Percentiles rank a stretch among this genome's conserved stretches.
phyloP scores from a whole-genome alignment of 140 eudicot species.

The Stevia rebaudiana region DNA sequence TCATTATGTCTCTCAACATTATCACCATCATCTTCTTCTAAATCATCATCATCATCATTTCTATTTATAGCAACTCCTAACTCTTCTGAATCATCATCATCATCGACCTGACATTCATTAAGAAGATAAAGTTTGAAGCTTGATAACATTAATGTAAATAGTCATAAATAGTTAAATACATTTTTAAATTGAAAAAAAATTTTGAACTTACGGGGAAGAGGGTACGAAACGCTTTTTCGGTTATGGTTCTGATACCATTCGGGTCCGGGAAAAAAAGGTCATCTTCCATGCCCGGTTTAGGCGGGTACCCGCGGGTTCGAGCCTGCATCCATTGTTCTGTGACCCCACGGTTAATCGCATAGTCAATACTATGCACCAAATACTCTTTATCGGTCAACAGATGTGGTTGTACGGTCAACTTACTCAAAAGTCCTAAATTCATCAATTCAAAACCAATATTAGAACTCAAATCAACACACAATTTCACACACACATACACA shows the following conservation, averaged over 20 bases:
- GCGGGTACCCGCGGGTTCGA: slow-evolving; percentile 63
- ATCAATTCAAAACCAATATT: neutral
- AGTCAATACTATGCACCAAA: slow-evolving; percentile 50
- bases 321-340: slow-evolving; percentile 71
- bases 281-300: slow-evolving; percentile 65
- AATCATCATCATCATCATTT: slow-evolving; percentile 23
- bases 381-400: slow-evolving; percentile 54
- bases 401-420: slow-evolving; percentile 64
- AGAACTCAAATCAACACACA: slow-evolving; percentile 11
- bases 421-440: slow-evolving; percentile 60
- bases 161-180: too few relatives aligned
- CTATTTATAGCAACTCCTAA: slow-evolving; percentile 7
- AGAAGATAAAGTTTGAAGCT: neutral
- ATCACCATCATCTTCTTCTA: slow-evolving; percentile 33
- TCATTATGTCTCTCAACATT: slow-evolving; percentile 12
- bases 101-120: slow-evolving; percentile 9
- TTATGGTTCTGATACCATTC: slow-evolving; percentile 39
- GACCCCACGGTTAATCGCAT: slow-evolving; percentile 74
- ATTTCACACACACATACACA: neutral
- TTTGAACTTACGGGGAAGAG: slow-evolving; percentile 34
- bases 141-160: neutral
- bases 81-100: slow-evolving; percentile 24
- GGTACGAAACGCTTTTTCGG: slow-evolving; percentile 20
- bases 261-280: slow-evolving; percentile 37
- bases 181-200: neutral